Percentiles rank a stretch among this genome's conserved stretches.
Evolutionary conservation across 352 stramenopile species (phyloP).

Genomic region (Phytophthora melonis): DNA sequence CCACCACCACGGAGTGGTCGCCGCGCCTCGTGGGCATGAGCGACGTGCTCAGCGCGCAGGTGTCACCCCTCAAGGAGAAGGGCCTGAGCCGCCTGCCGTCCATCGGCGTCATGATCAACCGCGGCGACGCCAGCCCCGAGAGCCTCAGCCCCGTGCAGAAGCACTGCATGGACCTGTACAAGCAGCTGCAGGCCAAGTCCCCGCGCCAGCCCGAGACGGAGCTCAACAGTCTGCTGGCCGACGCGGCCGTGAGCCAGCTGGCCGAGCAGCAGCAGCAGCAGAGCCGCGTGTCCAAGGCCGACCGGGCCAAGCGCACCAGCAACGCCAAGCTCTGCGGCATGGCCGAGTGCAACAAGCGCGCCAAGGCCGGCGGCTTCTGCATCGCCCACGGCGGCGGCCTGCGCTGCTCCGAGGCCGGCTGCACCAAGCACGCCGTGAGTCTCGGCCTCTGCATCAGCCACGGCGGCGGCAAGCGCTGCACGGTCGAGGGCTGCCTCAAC

Average conservation of each 20-base stretch:
- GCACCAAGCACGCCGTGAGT: conserved; percentile 85
- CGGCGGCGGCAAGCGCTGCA: conserved; percentile 84
- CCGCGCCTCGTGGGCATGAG: conserved; percentile 71
- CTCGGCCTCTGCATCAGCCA: conserved; percentile 88
- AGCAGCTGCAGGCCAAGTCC: conserved; percentile 55
- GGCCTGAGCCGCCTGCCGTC: conserved; percentile 60
- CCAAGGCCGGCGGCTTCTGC: conserved; percentile 83
- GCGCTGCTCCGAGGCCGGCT: conserved; percentile 75
- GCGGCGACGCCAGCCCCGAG: conserved; percentile 44
- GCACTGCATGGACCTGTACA: conserved; percentile 73
- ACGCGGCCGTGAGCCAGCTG: conserved; percentile 60
- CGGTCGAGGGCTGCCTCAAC: conserved; percentile 77
- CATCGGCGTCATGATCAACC: conserved; percentile 76
- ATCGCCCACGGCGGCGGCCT: conserved; percentile 84
- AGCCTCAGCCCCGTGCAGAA: conserved; percentile 67
- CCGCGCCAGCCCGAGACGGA: conserved; percentile 39
- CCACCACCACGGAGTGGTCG: conserved; percentile 42
- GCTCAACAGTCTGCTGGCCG: conserved; percentile 58
- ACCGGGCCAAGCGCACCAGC: conserved; percentile 60
- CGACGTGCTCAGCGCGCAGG: conserved; percentile 61
- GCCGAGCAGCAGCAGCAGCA: conserved; percentile 33
- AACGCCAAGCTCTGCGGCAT: conserved; percentile 85
- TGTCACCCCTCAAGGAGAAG: conserved; percentile 55
- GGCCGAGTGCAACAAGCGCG: conserved; percentile 77
- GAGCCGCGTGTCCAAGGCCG: conserved; percentile 34